Conservation (phyloP, 352 stramenopile species). For the Phytophthora boehmeriae region DNA sequence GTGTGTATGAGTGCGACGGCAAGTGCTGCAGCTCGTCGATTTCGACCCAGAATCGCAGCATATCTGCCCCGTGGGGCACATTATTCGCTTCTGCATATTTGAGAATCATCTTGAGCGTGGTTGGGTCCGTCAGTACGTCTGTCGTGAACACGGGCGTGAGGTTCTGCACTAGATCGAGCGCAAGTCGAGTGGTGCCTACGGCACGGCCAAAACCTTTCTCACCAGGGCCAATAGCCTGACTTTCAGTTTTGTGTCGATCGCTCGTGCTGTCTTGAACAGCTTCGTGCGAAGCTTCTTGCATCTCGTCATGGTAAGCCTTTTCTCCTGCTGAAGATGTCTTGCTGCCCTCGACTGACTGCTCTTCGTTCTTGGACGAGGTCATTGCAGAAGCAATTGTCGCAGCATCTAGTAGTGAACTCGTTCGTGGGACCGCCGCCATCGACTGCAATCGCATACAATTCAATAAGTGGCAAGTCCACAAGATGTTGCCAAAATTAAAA, state of each 20-base stretch:
- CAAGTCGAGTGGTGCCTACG: conserved; percentile 28
- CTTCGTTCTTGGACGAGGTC: conserved; percentile 7
- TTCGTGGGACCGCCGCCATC: neutral
- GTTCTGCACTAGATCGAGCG: conserved; percentile 75
- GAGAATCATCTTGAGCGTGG: conserved; percentile 77
- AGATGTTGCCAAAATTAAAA: too few species aligned
- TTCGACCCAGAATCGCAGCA: conserved; percentile 84
- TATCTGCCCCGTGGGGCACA: conserved; percentile 59
- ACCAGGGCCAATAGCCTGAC: neutral
- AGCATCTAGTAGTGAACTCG: conserved; percentile 26
- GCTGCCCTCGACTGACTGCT: conserved; percentile 8
- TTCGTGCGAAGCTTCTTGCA: conserved; percentile 1
- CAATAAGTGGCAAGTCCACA: neutral
- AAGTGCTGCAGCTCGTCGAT: conserved; percentile 78
- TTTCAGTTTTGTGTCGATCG: neutral
- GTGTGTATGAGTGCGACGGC: conserved; percentile 81
- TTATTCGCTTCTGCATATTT: conserved; percentile 63
- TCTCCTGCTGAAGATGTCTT: conserved; percentile 7
- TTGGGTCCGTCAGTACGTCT: conserved; percentile 74
- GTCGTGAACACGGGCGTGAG: conserved; percentile 79
- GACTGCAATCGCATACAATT: neutral
- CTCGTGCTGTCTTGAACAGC: neutral
- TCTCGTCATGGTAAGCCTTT: neutral
- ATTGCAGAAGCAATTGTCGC: conserved; percentile 22
- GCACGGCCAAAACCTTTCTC: conserved; percentile 30